Conservation (phyloP, 1,284 basidiomycete genomes). For the Ganoderma meredithae region DNA sequence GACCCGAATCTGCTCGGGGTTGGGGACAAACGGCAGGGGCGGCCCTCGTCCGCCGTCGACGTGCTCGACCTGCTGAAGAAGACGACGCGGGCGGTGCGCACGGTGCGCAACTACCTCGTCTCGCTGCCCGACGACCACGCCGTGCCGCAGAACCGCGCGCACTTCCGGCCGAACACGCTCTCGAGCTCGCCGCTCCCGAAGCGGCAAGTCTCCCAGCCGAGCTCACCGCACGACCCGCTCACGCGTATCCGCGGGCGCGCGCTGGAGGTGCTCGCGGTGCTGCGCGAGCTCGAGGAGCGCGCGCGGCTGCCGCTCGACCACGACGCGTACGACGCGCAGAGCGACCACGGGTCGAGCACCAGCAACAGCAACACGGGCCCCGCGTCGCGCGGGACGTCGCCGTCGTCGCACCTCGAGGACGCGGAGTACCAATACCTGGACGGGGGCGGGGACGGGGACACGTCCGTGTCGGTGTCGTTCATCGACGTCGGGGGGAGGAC, state of each 20-base stretch:
- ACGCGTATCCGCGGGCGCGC: conserved; percentile 74
- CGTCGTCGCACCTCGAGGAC: conserved; percentile 45
- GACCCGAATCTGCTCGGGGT: conserved; percentile 39
- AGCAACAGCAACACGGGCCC: conserved; percentile 44
- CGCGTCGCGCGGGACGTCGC: conserved; percentile 52
- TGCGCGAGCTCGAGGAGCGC: conserved; percentile 75
- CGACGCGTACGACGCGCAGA: conserved; percentile 79
- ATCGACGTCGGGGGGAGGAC: conserved; percentile 70
- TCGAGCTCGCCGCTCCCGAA: conserved; percentile 47
- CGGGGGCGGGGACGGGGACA: conserved; percentile 64
- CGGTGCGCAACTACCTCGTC: conserved; percentile 81
- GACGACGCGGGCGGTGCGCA: conserved; percentile 80
- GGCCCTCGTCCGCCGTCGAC: conserved; percentile 47
- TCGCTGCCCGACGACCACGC: conserved; percentile 79
- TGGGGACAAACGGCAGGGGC: conserved; percentile 29
- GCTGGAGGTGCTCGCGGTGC: conserved; percentile 75
- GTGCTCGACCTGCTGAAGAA: conserved; percentile 73
- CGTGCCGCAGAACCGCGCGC: conserved; percentile 55
- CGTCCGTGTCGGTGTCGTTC: conserved; percentile 69
- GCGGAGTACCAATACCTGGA: conserved; percentile 45
- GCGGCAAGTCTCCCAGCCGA: conserved; percentile 47
- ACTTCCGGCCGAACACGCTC: conserved; percentile 54
- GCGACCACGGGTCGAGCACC: conserved; percentile 58
- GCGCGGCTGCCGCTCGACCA: conserved; percentile 71
- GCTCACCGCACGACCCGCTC: conserved; percentile 59